A percentile compares a stretch with the other conserved stretches of the same genome.
phyloP scores from a whole-genome alignment of 1,284 basidiomycete species.

The Stygiomarasmius scandens region DNA sequence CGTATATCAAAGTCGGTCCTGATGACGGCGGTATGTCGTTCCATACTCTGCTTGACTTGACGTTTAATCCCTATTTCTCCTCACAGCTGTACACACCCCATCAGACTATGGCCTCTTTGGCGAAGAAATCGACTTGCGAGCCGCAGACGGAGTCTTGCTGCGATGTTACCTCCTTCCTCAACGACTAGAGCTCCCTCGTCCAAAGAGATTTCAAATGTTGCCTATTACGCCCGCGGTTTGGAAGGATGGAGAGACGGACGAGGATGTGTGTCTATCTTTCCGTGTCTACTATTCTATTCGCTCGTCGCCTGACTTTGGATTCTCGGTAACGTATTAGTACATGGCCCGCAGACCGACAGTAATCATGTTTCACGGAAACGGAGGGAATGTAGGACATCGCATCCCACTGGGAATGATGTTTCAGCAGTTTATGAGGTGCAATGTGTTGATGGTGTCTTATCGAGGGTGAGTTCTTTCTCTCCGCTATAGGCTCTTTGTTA shows the following conservation, averaged over 20 bases:
- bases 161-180: constrained; percentile 46
- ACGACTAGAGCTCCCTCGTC: constrained; percentile 34
- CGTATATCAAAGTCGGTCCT: constrained; percentile 38
- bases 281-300: not conserved
- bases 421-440: constrained; percentile 82
- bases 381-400: constrained; percentile 81
- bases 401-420: constrained; percentile 90
- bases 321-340: constrained; percentile 46
- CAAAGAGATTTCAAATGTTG: constrained; percentile 2
- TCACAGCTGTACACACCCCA: constrained; percentile 9
- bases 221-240: constrained; percentile 4
- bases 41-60: constrained; percentile 15
- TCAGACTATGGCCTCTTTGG: constrained; percentile 8
- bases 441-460: constrained; percentile 89
- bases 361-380: constrained; percentile 92
- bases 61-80: constrained; percentile 21
- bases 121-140: constrained; percentile 19
- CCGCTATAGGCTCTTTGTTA: not conserved
- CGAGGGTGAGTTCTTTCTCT: constrained; percentile 59
- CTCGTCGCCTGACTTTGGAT: not conserved
- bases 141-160: constrained; percentile 39
- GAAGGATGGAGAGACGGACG: constrained; percentile 27
- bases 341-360: constrained; percentile 77
- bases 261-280: constrained; percentile 38
- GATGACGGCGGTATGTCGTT: constrained; percentile 13